Percentiles rank a stretch among this genome's conserved stretches.
Conservation (phyloP, 768 basidiomycete genomes). For the Boletus eberwhitei region DNA sequence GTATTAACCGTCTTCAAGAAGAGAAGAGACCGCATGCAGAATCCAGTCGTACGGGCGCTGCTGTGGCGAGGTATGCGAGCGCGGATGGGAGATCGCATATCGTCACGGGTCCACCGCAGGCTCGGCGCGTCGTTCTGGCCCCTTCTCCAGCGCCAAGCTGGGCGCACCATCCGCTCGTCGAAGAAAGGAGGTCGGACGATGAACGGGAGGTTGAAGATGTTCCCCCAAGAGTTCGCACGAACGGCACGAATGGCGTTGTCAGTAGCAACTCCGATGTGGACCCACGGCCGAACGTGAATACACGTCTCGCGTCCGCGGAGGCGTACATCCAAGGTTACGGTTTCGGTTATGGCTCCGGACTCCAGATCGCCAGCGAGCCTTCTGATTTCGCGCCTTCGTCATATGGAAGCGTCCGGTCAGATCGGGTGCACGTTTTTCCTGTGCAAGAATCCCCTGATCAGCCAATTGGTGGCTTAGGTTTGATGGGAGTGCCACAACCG, state of each 20-base stretch:
- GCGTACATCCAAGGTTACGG: slow-evolving; percentile 37
- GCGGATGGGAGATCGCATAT: slow-evolving; percentile 27
- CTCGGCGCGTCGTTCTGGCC: slow-evolving; percentile 29
- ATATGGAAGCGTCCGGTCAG: slow-evolving; percentile 17
- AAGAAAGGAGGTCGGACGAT: slow-evolving; percentile 30
- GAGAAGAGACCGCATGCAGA: slow-evolving; percentile 12
- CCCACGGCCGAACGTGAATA: slow-evolving; percentile 1
- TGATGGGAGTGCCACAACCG: slow-evolving; percentile 26
- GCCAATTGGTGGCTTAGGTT: slow-evolving; percentile 24
- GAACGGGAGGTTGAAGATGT: slow-evolving; percentile 18
- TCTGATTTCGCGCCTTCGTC: slow-evolving; percentile 16
- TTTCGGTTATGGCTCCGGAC: slow-evolving; percentile 32
- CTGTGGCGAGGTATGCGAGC: slow-evolving; percentile 6
- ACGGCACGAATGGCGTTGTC: slow-evolving; percentile 6
- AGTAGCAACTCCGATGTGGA: neutral
- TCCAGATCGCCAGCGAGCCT: slow-evolving; percentile 22
- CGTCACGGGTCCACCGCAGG: slow-evolving; percentile 32
- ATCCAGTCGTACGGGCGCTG: slow-evolving; percentile 8
- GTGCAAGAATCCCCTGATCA: slow-evolving; percentile 29
- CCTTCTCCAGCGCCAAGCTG: slow-evolving; percentile 28
- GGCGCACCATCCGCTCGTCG: slow-evolving; percentile 29
- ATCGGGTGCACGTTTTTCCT: slow-evolving; percentile 24
- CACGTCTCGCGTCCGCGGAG: slow-evolving; percentile 33
- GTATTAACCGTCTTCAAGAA: slow-evolving; percentile 8
- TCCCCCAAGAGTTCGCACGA: slow-evolving; percentile 10